These are phyloP conservation scores for Rhynchosporium agropyri DNA, from an alignment of 2,329 filamentous ascomycete genomes.

Conservation along the genomic window DNA sequence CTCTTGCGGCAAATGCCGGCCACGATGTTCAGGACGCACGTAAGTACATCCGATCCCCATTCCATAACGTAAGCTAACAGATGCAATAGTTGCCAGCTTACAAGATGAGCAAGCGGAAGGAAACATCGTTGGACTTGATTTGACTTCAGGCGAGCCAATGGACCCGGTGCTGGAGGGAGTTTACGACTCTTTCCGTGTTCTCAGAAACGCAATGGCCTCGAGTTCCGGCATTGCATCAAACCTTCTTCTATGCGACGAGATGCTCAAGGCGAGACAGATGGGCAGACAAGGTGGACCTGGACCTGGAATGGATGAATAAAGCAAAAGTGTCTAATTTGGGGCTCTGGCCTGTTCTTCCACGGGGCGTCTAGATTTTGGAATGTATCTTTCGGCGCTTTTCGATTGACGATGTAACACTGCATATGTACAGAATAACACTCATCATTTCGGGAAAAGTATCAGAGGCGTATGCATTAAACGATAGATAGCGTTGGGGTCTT, in stretches of 20 bases:
- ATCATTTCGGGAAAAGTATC: slow-evolving; percentile 23
- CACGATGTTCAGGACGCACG: slow-evolving; percentile 95
- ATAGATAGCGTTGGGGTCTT: slow-evolving; percentile 25
- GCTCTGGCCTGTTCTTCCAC: slow-evolving; percentile 16
- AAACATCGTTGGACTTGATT: slow-evolving; percentile 82
- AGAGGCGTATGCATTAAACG: slow-evolving; percentile 27
- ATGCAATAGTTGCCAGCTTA: slow-evolving; percentile 71
- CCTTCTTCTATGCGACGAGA: slow-evolving; percentile 90
- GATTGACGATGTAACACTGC: slow-evolving; percentile 27
- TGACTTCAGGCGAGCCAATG: slow-evolving; percentile 89
- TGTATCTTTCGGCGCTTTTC: slow-evolving; percentile 21
- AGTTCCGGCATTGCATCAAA: slow-evolving; percentile 96
- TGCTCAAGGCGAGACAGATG: slow-evolving; percentile 98
- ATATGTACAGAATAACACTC: slow-evolving; percentile 32
- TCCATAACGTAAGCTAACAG: slow-evolving; percentile 30
- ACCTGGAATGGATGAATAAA: slow-evolving; percentile 61
- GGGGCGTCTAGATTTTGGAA: slow-evolving; percentile 20
- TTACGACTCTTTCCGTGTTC: slow-evolving; percentile 93
- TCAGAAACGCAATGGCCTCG: slow-evolving; percentile 91
- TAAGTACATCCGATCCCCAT: slow-evolving; percentile 53
- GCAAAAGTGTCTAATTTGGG: slow-evolving; percentile 1
- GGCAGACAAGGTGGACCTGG: slow-evolving; percentile 64
- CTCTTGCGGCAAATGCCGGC: slow-evolving; percentile 90
- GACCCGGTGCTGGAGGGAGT: slow-evolving; percentile 91
- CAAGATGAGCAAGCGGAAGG: slow-evolving; percentile 86